phyloP scores from a whole-genome alignment of 179 eudicot genomes.

The Beta macrorhiza region DNA sequence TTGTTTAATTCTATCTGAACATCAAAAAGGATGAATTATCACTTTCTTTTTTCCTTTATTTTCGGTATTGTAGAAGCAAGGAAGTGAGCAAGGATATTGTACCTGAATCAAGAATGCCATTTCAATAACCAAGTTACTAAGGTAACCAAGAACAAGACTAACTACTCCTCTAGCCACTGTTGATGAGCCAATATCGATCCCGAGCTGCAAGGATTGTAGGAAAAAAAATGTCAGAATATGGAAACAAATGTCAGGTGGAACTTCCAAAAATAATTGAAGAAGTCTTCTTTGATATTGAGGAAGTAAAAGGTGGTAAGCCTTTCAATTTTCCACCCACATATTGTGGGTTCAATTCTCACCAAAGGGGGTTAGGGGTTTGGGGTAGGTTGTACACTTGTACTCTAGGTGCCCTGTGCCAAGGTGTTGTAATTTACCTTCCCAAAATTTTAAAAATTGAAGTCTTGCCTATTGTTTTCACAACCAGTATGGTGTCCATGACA shows the following conservation, averaged over 20 bases:
- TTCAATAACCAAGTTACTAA: constrained; percentile 74
- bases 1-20: too few relatives aligned
- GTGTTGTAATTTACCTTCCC: too few relatives aligned
- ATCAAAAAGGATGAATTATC: background rate
- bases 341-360: too few relatives aligned
- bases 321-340: too few relatives aligned
- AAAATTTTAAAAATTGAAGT: too few relatives aligned
- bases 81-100: constrained; percentile 5
- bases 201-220: constrained; percentile 42
- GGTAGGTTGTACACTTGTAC: too few relatives aligned
- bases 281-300: background rate
- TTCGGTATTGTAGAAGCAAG: background rate
- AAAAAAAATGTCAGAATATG: background rate
- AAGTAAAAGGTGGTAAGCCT: too few relatives aligned
- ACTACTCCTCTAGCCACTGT: constrained; percentile 80
- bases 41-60: background rate
- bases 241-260: background rate
- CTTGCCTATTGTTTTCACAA: background rate
- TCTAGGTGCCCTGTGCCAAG: too few relatives aligned
- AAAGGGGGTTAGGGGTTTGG: too few relatives aligned
- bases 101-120: constrained; percentile 87
- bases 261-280: background rate
- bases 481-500: background rate
- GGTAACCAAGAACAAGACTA: constrained; percentile 76
- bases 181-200: constrained; percentile 72